phyloP scores from a whole-genome alignment of 371 early-diverging fungal genomes.

The Blastocladiella emersonii region DNA sequence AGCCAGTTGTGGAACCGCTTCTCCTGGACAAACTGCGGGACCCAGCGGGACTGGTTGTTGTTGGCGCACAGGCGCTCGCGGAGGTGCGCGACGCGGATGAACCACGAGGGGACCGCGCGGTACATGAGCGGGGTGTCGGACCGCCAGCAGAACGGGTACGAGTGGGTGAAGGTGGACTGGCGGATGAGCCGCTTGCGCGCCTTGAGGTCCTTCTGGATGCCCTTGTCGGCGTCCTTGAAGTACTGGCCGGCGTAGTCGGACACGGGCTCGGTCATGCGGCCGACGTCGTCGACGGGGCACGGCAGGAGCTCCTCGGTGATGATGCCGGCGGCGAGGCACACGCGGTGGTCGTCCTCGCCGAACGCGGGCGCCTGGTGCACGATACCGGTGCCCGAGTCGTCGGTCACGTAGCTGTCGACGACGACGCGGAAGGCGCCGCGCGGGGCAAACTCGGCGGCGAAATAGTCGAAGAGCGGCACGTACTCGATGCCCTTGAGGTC shows the following conservation, averaged over 20 bases:
- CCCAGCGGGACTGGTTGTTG: conserved; percentile 91
- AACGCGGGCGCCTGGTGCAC: conserved; percentile 99
- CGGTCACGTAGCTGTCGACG: conserved; percentile 87
- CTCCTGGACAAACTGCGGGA: conserved; percentile 94
- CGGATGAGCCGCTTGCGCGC: conserved; percentile 66
- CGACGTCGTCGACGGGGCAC: conserved; percentile 92
- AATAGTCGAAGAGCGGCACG: conserved; percentile 87
- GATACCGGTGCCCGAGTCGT: conserved; percentile 97
- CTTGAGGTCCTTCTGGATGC: conserved; percentile 86
- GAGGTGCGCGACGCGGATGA: conserved; percentile 83
- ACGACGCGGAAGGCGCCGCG: conserved; percentile 79
- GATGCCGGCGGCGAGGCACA: conserved; percentile 72
- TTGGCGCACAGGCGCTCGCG: conserved; percentile 75
- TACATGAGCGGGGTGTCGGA: conserved; percentile 99
- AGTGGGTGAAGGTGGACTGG: conserved; percentile 78
- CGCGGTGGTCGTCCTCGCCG: conserved; percentile 99
- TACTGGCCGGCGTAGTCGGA: conserved; percentile 78
- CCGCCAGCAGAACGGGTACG: conserved; percentile 95
- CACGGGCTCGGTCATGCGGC: conserved; percentile 73
- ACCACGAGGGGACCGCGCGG: conserved; percentile 98
- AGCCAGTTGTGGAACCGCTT: conserved; percentile 99
- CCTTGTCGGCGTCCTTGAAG: conserved; percentile 98
- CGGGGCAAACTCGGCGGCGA: conserved; percentile 30
- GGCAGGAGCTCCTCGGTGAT: conserved; percentile 79
- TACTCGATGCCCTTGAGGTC: conserved; percentile 85